Conservation (phyloP, 2,329 filamentous ascomycete genomes). For the Blastomyces silverae region DNA sequence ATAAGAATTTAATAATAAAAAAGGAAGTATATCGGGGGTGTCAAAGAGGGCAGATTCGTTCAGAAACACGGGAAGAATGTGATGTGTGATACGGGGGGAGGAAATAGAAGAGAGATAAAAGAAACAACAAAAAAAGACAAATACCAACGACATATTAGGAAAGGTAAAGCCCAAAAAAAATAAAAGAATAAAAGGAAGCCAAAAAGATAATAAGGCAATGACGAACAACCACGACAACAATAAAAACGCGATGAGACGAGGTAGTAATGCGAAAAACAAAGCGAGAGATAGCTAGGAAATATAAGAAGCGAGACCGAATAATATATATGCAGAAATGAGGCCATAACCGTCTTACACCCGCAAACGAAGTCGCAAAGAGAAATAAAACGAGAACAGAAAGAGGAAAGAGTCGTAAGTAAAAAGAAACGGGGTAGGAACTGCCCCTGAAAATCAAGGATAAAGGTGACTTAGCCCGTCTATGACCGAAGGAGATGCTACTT, state of each 20-base stretch:
- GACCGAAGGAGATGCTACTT: conserved; percentile 43
- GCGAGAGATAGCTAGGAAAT: conserved; percentile 15
- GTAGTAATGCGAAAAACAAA: conserved; percentile 4
- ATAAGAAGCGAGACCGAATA: conserved; percentile 22
- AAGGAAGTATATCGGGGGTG: conserved; percentile 1
- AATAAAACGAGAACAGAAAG: conserved; percentile 18
- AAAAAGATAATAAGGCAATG: neutral
- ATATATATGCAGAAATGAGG: conserved; percentile 22
- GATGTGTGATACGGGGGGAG: neutral
- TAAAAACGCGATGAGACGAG: neutral
- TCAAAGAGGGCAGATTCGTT: neutral
- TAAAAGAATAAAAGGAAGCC: neutral
- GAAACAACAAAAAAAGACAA: neutral
- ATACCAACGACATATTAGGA: conserved; percentile 11
- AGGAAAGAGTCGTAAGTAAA: conserved; percentile 8
- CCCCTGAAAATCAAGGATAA: neutral
- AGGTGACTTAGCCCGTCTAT: conserved; percentile 43
- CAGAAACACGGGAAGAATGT: neutral
- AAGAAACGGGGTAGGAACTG: neutral
- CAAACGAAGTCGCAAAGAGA: conserved; percentile 20
- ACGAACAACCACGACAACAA: too few species aligned
- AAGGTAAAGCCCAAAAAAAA: neutral
- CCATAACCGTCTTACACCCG: conserved; percentile 9
- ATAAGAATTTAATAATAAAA: neutral
- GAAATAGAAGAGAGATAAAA: neutral